Base-by-base conservation (phyloP, 2,329 filamentous ascomycete genomes). In the Alternaria hordeiaustralica region DNA sequence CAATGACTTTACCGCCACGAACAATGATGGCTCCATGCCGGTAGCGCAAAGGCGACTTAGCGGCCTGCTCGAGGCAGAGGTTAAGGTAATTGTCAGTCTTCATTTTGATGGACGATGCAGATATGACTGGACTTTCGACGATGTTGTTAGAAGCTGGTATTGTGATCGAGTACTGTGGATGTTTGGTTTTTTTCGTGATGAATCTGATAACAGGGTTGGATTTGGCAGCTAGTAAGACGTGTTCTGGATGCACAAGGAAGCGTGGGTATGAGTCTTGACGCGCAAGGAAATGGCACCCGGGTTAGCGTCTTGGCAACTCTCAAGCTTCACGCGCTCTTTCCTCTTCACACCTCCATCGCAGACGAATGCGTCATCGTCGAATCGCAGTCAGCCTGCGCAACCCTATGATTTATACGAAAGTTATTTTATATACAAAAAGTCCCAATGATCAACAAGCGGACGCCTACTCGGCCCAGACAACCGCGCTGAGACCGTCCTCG, bases 1-100 rank as follows among this genome's bases (percentile, higher is more conserved):
- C 84, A 64, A 87, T 83, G 67, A 87, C 80, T 69, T 87, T 87
- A 55, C 84, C 84, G 57, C 84, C 84, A 63, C 84, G 84, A 58
- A 86, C 83, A 61, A 86, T 78, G 67, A 87, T 82, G 49, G 81
- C 80, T 26, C 84, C 84, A 73, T 86, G 85, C 63, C 83, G 83
- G 65, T 84, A 83, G 73, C 80, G 82, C 25, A 87, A 82, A 26
- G 84, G 82, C 13, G 83, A 86, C 51, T 81, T 79, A 26, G 82
- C 73, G 55, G 85, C 85, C 79, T 87, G 83, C 76, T 84, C 82
- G 53, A 86, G 80, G 79, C 84, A 86, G 25, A 85, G 79, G 61
- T 78, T 82, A 54, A 86, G 79, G 66, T 85, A 86, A 58, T 79
- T 79, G 66, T 87, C 82, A 67, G 80, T 82, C 79, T 80, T 82